Evolutionary conservation across 1,284 basidiomycete species (phyloP).

Genomic region (Melampsora occidentalis): DNA sequence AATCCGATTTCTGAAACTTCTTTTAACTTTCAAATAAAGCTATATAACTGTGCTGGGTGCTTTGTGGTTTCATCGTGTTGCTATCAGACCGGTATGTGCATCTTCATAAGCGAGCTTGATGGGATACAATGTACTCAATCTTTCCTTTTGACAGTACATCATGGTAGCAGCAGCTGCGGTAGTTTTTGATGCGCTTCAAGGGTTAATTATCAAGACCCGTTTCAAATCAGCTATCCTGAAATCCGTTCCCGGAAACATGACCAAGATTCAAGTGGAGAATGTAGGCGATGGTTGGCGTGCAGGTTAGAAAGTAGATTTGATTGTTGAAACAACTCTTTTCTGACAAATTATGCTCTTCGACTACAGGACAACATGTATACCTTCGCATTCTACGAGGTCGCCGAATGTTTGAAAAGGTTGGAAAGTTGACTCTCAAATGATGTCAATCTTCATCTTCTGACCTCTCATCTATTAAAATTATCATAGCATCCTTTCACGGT

Average conservation of each 20-base stretch:
- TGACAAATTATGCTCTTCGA: neutral
- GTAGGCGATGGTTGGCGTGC: conserved; percentile 28
- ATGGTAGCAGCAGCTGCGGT: neutral
- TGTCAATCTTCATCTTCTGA: neutral
- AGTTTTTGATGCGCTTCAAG: neutral
- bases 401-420: conserved; percentile 24
- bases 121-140: neutral
- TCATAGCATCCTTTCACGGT: conserved; percentile 33
- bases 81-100: conserved; percentile 8
- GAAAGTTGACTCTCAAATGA: neutral
- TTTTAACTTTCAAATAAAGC: neutral
- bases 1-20: neutral
- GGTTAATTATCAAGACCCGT: neutral
- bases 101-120: too few species aligned
- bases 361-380: conserved; percentile 23
- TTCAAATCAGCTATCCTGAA: neutral
- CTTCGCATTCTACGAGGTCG: conserved; percentile 17
- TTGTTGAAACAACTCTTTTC: neutral
- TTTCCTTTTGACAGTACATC: neutral
- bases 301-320: neutral
- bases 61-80: conserved; percentile 17
- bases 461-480: neutral
- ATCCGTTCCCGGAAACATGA: conserved; percentile 19
- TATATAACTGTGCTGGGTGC: neutral
- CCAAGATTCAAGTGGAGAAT: conserved; percentile 20